Conservation (phyloP, 2,329 filamentous ascomycete genomes). For the Fusarium sp. region DNA sequence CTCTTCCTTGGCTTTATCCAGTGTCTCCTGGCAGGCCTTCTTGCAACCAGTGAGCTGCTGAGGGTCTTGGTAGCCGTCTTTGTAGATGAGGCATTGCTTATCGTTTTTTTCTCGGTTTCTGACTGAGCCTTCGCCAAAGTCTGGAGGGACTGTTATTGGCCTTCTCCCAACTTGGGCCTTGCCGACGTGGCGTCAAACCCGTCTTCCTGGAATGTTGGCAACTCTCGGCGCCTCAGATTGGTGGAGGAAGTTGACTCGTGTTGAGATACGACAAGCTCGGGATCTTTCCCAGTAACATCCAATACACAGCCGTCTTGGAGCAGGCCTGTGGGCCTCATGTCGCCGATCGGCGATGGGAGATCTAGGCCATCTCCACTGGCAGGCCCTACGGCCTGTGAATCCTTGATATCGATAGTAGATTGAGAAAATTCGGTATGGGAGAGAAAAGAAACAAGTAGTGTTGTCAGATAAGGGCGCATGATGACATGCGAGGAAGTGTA, state of each 20-base stretch:
- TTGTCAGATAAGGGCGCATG: neutral
- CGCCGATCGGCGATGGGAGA: too few species aligned
- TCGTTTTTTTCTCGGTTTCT: neutral
- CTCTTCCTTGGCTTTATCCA: neutral
- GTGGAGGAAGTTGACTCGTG: too few species aligned
- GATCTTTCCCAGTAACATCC: too few species aligned
- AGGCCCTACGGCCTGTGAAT: neutral
- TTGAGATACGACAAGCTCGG: too few species aligned
- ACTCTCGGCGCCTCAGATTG: too few species aligned
- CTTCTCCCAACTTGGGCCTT: neutral
- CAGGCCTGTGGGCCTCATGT: too few species aligned
- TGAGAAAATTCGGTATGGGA: rapidly evolving
- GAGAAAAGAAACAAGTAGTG: neutral
- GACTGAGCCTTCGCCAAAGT: neutral
- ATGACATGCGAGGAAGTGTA: neutral
- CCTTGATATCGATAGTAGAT: neutral
- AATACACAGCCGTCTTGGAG: too few species aligned
- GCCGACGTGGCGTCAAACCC: too few species aligned
- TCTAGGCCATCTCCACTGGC: too few species aligned
- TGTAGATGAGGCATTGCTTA: neutral
- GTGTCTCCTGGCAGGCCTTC: neutral
- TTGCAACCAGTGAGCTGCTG: neutral
- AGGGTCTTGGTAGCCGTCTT: neutral
- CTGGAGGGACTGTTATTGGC: neutral
- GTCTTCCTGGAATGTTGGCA: too few species aligned